Percentiles rank a stretch among this genome's conserved stretches.
phyloP scores from a whole-genome alignment of 129 eudicot species.

The Ambrosia artemisiifolia region DNA sequence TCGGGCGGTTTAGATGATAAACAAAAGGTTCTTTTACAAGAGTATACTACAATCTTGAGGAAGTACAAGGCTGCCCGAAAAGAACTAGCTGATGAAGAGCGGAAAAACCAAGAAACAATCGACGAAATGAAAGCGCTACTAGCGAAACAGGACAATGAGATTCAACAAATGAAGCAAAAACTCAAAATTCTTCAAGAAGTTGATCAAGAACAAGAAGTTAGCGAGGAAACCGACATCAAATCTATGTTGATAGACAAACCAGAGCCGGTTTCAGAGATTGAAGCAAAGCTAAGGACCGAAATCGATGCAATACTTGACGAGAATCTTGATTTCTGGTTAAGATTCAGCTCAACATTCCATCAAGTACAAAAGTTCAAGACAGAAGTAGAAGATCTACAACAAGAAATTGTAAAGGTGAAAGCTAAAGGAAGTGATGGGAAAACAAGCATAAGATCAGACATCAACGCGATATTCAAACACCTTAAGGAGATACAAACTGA shows the following conservation, averaged over 20 bases:
- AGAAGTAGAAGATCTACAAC: slow-evolving; percentile 55
- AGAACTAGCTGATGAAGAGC: slow-evolving; percentile 51
- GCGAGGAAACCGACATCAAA: slow-evolving; percentile 28
- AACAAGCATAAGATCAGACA: slow-evolving; percentile 42
- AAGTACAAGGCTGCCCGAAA: slow-evolving; percentile 68
- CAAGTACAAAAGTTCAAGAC: slow-evolving; percentile 72
- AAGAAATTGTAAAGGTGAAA: slow-evolving; percentile 41
- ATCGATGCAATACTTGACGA: slow-evolving; percentile 79
- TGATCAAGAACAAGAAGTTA: slow-evolving; percentile 3
- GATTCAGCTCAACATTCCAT: slow-evolving; percentile 75
- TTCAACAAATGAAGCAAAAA: slow-evolving; percentile 51
- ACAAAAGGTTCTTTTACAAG: slow-evolving; percentile 65
- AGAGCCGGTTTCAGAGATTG: slow-evolving; percentile 47
- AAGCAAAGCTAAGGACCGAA: slow-evolving; percentile 54
- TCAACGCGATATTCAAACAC: slow-evolving; percentile 69
- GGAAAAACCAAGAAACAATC: slow-evolving; percentile 33
- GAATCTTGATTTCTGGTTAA: slow-evolving; percentile 85
- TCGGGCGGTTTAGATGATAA: slow-evolving; percentile 64
- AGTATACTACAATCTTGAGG: slow-evolving; percentile 62
- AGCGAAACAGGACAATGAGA: slow-evolving; percentile 57
- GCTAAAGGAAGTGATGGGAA: slow-evolving; percentile 33
- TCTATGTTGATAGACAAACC: slow-evolving; percentile 24
- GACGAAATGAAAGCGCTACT: slow-evolving; percentile 33
- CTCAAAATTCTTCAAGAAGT: slow-evolving; percentile 34
- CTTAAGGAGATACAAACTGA: slow-evolving; percentile 67